phyloP scores from a whole-genome alignment of 2,329 filamentous ascomycete species.

The Aureobasidium sp. region DNA sequence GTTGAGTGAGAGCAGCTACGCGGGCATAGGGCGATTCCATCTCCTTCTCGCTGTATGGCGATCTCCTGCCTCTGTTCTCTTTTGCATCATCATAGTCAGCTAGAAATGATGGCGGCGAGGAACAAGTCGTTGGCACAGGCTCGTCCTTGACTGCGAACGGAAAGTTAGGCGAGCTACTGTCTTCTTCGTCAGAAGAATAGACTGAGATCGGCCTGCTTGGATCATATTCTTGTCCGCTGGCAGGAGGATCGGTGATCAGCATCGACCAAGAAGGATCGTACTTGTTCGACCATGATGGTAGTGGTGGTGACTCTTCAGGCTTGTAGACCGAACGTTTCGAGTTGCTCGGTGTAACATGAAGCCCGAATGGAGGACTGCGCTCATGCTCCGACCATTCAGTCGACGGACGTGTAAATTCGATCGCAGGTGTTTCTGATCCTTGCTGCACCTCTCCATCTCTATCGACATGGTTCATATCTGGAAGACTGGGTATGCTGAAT shows the following conservation, averaged over 20 bases:
- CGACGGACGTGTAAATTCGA: slow-evolving; percentile 15
- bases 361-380: slow-evolving; percentile 4
- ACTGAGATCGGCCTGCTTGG: slow-evolving; percentile 16
- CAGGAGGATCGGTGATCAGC: slow-evolving; percentile 5
- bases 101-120: background rate
- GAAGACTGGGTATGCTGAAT: slow-evolving; percentile 32
- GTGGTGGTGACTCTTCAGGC: background rate
- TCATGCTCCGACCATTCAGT: slow-evolving; percentile 10
- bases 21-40: background rate
- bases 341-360: slow-evolving; percentile 5
- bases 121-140: background rate
- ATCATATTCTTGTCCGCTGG: slow-evolving; percentile 22
- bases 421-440: slow-evolving; percentile 5
- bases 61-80: background rate
- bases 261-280: slow-evolving; percentile 25
- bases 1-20: background rate
- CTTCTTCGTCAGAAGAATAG: slow-evolving; percentile 11
- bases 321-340: background rate
- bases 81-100: background rate
- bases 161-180: slow-evolving; percentile 12
- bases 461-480: slow-evolving; percentile 21
- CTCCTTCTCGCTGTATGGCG: background rate
- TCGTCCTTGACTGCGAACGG: slow-evolving; percentile 9
- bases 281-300: slow-evolving; percentile 12
- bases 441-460: background rate